Base-by-base conservation (phyloP, 2,329 filamentous ascomycete species). In the Fusarium musae region DNA sequence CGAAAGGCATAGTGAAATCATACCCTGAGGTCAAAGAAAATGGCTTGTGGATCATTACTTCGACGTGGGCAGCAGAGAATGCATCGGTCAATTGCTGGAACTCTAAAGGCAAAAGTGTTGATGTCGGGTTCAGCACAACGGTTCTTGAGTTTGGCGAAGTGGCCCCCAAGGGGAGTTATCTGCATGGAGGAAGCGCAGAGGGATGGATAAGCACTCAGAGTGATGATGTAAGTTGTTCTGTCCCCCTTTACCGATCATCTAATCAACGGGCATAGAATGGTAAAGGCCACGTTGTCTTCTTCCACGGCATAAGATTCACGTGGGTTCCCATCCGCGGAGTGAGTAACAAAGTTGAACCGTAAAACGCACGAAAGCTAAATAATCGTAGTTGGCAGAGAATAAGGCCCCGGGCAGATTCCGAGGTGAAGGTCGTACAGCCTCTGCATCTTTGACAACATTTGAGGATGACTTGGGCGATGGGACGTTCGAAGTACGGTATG, bases 191-290 rank as follows among this genome's bases (percentile, higher is more conserved):
- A 6, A 58, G 54, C 9, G 28, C 54, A 11, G 40, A 58, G n/a
- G 54, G 54, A 28, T 58, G 54, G 39, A 26, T 58, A 21, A 58
- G 17, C 12, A 58, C 54, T 5, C 39, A 58, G 17, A 47, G 23
- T 36, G 54, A 36, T 4, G n/a, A 36, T 16, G 54, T 36, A 26
- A 19, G 40, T 4, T 9, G 3, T 2, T 26, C 1, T 57, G 10
- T 11, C 13, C 6, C 4, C 5, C 1, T 26, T 7, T 15, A 0
- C 11, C 3, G 6, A n/a, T 46, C 11, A 1, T 2, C 1, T 12
- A 5, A 13, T 9, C n/a, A 13, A 58, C 15, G 2, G 11, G 3
- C 3, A 16, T 3, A 46, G 40, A n/a, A 28, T 5, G 28, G 26
- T 1, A 36, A n/a, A 47, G 30, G 40, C 11, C 16, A 58, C 6